Conservation (phyloP, 2,329 filamentous ascomycete species). For the Pseudovirgaria hyperparasitica region DNA sequence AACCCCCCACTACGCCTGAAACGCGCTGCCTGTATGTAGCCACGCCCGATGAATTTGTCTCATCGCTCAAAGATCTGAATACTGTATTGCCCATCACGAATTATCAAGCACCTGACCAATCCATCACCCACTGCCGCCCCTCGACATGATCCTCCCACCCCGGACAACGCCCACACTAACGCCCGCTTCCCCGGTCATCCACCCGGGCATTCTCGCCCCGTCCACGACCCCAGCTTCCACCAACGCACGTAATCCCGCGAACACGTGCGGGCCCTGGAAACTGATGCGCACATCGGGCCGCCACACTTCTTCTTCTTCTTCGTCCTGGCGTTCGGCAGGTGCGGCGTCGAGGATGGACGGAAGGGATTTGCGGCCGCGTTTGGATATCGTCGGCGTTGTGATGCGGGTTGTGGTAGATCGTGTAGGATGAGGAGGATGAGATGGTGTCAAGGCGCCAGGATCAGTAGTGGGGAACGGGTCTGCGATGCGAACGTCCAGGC, state of each 20-base stretch:
- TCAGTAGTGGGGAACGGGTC: slow-evolving; percentile 26
- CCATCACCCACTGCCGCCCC: slow-evolving; percentile 2
- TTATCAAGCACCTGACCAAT: too few relatives aligned
- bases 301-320: slow-evolving; percentile 25
- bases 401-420: slow-evolving; percentile 6
- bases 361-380: slow-evolving; percentile 14
- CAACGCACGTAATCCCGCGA: slow-evolving; percentile 64
- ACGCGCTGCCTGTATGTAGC: too few relatives aligned
- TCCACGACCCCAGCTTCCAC: slow-evolving; percentile 67
- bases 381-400: slow-evolving; percentile 2
- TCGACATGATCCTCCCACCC: slow-evolving; percentile 45
- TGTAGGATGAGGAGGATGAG: too few relatives aligned
- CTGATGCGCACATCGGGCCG: slow-evolving; percentile 50
- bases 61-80: too few relatives aligned
- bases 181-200: slow-evolving; percentile 81
- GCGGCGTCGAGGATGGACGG: slow-evolving; percentile 21
- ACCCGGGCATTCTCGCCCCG: slow-evolving; percentile 68
- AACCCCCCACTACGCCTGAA: too few relatives aligned
- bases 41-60: too few relatives aligned
- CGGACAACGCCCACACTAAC: slow-evolving; percentile 61
- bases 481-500: slow-evolving; percentile 37
- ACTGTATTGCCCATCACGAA: too few relatives aligned
- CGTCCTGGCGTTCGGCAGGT: slow-evolving; percentile 14
- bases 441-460: slow-evolving; percentile 4
- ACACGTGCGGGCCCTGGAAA: slow-evolving; percentile 66